Percentiles rank a stretch among this genome's conserved stretches.
phyloP scores from a whole-genome alignment of 192 early-diverging fungal species.

The Coemansia sp. region DNA sequence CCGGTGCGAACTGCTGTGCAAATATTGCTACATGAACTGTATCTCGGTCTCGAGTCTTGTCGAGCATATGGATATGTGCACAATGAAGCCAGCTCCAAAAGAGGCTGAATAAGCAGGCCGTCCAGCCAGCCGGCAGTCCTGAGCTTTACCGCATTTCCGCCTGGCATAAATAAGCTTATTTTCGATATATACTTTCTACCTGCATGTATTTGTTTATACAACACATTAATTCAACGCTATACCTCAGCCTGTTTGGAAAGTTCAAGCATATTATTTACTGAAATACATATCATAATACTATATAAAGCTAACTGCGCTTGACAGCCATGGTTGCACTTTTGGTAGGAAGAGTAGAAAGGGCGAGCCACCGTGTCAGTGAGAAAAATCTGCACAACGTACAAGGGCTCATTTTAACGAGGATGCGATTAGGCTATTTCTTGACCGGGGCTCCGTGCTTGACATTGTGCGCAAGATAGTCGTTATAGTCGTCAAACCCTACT shows the following conservation, averaged over 20 bases:
- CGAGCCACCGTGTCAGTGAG: neutral
- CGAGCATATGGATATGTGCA: slow-evolving; percentile 38
- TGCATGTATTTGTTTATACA: neutral
- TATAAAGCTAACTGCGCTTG: neutral
- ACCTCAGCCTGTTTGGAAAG: neutral
- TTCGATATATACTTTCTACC: neutral
- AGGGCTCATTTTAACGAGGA: neutral
- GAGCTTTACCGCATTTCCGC: neutral
- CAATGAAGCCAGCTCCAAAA: slow-evolving; percentile 6
- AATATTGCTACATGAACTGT: slow-evolving; percentile 31
- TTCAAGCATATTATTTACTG: slow-evolving; percentile 4
- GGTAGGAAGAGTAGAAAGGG: neutral
- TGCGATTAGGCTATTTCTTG: neutral
- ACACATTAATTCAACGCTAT: neutral
- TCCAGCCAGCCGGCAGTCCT: neutral
- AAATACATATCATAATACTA: slow-evolving; percentile 6
- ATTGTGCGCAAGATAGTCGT: slow-evolving; percentile 23
- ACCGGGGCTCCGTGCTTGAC: slow-evolving; percentile 5
- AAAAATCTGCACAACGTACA: neutral
- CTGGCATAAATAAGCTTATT: neutral
- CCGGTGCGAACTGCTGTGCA: slow-evolving; percentile 39
- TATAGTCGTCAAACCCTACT: slow-evolving; percentile 20
- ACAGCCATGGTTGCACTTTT: neutral
- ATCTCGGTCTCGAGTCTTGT: slow-evolving; percentile 16
- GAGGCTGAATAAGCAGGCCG: neutral